Percentiles rank a stretch among this genome's conserved stretches.
phyloP scores from a whole-genome alignment of 2,329 filamentous ascomycete species.

The Penicillium expansum region DNA sequence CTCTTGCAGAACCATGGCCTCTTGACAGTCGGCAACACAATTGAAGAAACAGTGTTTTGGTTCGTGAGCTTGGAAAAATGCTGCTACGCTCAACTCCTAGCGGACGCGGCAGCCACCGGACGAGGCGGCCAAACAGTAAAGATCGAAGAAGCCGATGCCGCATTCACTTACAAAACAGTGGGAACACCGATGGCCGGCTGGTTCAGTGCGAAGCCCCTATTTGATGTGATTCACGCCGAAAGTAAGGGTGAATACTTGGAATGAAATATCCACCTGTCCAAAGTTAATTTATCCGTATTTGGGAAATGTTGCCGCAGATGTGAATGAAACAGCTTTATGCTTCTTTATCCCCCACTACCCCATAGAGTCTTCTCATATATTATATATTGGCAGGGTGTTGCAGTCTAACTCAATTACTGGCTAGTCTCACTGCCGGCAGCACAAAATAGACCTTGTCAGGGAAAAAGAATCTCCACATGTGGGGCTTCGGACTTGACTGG shows the following conservation, averaged over 20 bases:
- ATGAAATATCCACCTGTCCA: constrained; percentile 22
- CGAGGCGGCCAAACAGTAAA: constrained; percentile 63
- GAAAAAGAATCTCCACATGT: not conserved
- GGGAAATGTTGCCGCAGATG: not conserved
- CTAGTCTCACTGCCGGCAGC: not conserved
- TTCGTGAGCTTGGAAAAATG: constrained; percentile 55
- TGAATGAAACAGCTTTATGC: not conserved
- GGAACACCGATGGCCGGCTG: constrained; percentile 62
- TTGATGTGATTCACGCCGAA: constrained; percentile 66
- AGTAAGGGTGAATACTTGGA: constrained; percentile 56
- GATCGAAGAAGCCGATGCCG: constrained; percentile 66
- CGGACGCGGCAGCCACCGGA: constrained; percentile 54
- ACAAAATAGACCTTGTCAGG: not conserved
- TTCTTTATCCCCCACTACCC: not conserved
- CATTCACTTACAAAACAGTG: constrained; percentile 64
- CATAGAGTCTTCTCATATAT: not conserved
- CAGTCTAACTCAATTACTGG: not conserved
- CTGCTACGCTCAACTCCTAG: constrained; percentile 53
- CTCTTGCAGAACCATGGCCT: constrained; percentile 56
- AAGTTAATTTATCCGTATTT: not conserved
- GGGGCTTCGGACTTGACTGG: not conserved
- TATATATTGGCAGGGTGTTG: not conserved
- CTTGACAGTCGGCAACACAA: constrained; percentile 49
- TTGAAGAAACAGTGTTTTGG: constrained; percentile 55
- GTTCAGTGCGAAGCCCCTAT: constrained; percentile 69